Conservation (phyloP, 805 yeast species). For the Candida golubevii region DNA sequence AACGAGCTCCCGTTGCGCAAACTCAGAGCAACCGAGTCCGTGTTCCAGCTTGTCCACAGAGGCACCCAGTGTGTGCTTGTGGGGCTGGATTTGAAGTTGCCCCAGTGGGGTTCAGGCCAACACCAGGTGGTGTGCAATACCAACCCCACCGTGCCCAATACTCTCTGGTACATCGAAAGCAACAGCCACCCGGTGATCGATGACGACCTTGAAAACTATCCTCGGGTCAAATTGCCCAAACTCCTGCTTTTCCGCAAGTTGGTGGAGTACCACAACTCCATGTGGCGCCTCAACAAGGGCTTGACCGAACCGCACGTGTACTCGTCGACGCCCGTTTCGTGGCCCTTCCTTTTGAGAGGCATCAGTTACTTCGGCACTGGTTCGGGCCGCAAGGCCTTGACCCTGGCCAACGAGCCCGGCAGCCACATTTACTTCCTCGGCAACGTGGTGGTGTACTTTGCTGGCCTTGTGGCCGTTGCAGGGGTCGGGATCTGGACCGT, state of each 20-base stretch:
- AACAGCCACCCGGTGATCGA: slow-evolving; percentile 51
- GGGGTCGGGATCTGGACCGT: slow-evolving; percentile 20
- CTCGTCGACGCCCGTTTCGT: slow-evolving; percentile 42
- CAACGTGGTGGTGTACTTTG: slow-evolving; percentile 55
- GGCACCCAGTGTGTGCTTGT: slow-evolving; percentile 67
- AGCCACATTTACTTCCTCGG: slow-evolving; percentile 57
- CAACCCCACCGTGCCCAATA: slow-evolving; percentile 60
- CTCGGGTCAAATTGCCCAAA: slow-evolving; percentile 23
- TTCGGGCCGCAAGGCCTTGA: slow-evolving; percentile 21
- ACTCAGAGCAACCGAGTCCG: slow-evolving; percentile 56
- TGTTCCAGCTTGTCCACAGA: slow-evolving; percentile 63
- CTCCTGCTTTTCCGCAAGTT: slow-evolving; percentile 48
- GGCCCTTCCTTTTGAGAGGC: slow-evolving; percentile 64
- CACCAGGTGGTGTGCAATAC: slow-evolving; percentile 87
- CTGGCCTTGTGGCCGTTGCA: slow-evolving; percentile 34
- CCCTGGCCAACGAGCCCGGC: slow-evolving; percentile 21
- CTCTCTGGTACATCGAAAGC: slow-evolving; percentile 72
- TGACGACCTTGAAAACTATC: slow-evolving; percentile 16
- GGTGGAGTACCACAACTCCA: slow-evolving; percentile 51
- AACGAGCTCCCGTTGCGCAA: slow-evolving; percentile 31
- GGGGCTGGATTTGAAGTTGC: slow-evolving; percentile 70
- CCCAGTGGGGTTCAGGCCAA: slow-evolving; percentile 81
- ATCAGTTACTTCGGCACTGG: slow-evolving; percentile 50
- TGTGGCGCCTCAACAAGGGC: slow-evolving; percentile 48
- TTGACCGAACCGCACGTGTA: slow-evolving; percentile 46